Conservation (phyloP, 176 grass and related monocot genomes). For the Cocos nucifera region DNA sequence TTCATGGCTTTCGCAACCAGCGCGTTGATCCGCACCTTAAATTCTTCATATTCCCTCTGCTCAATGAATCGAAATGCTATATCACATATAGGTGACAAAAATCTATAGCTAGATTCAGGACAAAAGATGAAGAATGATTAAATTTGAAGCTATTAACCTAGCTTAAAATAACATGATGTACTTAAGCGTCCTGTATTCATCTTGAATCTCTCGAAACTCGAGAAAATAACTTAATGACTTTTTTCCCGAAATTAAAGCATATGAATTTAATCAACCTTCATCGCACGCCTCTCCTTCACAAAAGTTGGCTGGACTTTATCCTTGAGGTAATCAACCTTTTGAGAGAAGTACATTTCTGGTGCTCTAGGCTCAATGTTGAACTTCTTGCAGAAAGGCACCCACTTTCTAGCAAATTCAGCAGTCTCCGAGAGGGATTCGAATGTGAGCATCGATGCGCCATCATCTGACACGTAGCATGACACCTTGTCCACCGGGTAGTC, state of each 20-base stretch:
- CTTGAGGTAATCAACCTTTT: conserved; percentile 94
- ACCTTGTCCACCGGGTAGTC: conserved; percentile 98
- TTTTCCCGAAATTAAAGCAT: too few species aligned
- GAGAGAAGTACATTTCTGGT: conserved; percentile 86
- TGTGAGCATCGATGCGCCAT: conserved; percentile 93
- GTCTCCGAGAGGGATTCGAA: conserved; percentile 89
- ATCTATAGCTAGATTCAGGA: too few species aligned
- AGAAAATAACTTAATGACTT: too few species aligned
- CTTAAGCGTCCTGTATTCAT: too few species aligned
- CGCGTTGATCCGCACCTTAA: conserved; percentile 95
- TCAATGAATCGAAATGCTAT: background rate
- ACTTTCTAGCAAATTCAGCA: conserved; percentile 89
- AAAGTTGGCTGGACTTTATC: conserved; percentile 92
- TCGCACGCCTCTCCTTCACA: conserved; percentile 83
- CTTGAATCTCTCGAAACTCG: too few species aligned
- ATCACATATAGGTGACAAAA: too few species aligned
- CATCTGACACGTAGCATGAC: conserved; percentile 95
- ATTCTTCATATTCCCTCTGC: conserved; percentile 98
- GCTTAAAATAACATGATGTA: too few species aligned
- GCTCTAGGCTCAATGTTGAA: conserved; percentile 85
- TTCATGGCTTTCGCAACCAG: conserved; percentile 88
- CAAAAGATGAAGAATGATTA: too few species aligned
- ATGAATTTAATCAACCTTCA: conserved; percentile 49
- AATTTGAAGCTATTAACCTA: too few species aligned
- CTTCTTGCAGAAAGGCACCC: conserved; percentile 99